These are phyloP conservation scores for Backusella tarrabulga DNA, from an alignment of 192 early-diverging fungal species.

Conservation along the genomic window DNA sequence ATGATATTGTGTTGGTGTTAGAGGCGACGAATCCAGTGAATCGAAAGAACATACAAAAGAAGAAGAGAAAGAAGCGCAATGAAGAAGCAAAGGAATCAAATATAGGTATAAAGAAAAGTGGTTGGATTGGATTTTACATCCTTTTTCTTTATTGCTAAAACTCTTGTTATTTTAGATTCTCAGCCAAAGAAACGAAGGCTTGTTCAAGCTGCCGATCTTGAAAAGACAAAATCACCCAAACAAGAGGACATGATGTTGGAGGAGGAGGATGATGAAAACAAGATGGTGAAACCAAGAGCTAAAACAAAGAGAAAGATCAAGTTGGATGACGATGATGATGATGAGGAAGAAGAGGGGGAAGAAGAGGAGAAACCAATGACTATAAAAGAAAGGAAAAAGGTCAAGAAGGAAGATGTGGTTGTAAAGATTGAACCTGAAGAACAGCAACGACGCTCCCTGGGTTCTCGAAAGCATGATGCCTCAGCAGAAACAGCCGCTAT, in stretches of 20 bases:
- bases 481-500: not conserved
- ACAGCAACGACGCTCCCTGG: not conserved
- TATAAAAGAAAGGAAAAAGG: not conserved
- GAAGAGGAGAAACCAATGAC: not conserved
- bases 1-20: constrained; percentile 16
- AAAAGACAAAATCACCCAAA: constrained; percentile 2
- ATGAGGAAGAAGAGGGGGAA: not conserved
- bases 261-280: not conserved
- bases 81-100: not conserved
- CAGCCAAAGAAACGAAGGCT: constrained; percentile 27
- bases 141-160: not conserved
- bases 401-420: not conserved
- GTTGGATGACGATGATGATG: not conserved
- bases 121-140: not conserved
- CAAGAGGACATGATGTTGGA: not conserved
- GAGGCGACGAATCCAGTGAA: not conserved
- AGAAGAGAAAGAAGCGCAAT: not conserved
- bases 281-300: not conserved
- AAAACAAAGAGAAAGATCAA: not conserved
- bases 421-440: constrained; percentile 1
- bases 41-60: not conserved
- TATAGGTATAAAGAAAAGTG: not conserved
- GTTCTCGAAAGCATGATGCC: not conserved
- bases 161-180: not conserved
- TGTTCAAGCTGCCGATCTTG: constrained; percentile 20